Evolutionary conservation across 352 stramenopile species (phyloP).

Genomic region (Albugo laibachii): DNA sequence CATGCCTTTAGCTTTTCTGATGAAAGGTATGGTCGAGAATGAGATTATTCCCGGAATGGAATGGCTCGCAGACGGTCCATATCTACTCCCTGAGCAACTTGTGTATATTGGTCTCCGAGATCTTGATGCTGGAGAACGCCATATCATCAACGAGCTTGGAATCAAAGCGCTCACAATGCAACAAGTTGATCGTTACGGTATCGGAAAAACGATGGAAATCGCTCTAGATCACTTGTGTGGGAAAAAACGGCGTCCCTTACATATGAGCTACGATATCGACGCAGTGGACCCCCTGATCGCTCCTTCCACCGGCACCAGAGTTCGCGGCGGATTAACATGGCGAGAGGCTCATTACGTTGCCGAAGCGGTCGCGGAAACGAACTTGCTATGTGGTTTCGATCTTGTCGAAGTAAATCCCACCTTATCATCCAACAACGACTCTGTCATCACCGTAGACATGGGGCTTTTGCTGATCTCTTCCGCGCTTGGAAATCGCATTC

Average conservation of each 20-base stretch:
- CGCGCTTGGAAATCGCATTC: conserved; percentile 83
- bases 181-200: conserved; percentile 91
- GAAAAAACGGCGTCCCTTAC: conserved; percentile 79
- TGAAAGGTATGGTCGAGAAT: conserved; percentile 79
- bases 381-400: conserved; percentile 74
- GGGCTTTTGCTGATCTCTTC: conserved; percentile 84
- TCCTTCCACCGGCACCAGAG: conserved; percentile 89
- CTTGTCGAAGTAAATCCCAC: conserved; percentile 93
- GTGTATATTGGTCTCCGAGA: conserved; percentile 93
- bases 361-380: conserved; percentile 84
- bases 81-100: conserved; percentile 73
- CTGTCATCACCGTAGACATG: conserved; percentile 86
- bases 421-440: conserved; percentile 72
- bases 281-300: conserved; percentile 89
- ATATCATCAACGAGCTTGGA: conserved; percentile 77
- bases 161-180: conserved; percentile 95
- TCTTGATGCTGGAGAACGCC: conserved; percentile 82
- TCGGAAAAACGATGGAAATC: conserved; percentile 93
- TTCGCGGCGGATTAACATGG: conserved; percentile 91
- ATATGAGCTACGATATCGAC: conserved; percentile 97
- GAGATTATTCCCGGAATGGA: conserved; percentile 85
- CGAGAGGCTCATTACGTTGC: conserved; percentile 93
- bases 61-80: conserved; percentile 73
- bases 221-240: conserved; percentile 85
- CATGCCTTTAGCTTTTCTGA: conserved; percentile 92